These are phyloP conservation scores for Lecanosticta acicola DNA, from an alignment of 2,329 filamentous ascomycete species.

Conservation along the genomic window DNA sequence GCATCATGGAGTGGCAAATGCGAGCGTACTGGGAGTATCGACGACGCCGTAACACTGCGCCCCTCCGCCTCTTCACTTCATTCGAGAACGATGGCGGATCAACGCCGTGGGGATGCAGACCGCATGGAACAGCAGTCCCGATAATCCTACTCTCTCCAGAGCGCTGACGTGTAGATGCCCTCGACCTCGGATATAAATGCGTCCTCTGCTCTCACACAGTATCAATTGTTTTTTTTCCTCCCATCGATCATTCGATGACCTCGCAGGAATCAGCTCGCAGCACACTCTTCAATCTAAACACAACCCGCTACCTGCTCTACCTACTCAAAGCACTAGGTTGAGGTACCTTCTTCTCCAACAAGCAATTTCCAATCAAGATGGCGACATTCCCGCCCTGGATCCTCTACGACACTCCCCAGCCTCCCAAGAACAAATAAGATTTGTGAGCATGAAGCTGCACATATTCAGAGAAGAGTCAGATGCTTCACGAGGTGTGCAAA, in stretches of 20 bases:
- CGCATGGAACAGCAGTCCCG: not conserved
- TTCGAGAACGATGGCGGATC: not conserved
- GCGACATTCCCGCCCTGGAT: constrained; percentile 1
- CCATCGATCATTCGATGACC: constrained; percentile 1
- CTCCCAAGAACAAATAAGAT: not conserved
- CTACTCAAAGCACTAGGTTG: not conserved
- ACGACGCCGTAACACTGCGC: not conserved
- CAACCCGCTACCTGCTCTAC: no score
- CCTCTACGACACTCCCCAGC: not conserved
- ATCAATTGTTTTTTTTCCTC: no score
- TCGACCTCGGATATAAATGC: no score
- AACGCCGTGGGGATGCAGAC: not conserved
- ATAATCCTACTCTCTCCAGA: no score
- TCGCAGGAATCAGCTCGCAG: not conserved
- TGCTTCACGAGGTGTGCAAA: no score
- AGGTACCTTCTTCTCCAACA: not conserved
- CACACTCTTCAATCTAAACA: not conserved
- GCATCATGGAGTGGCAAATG: not conserved
- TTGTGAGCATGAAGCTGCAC: not conserved
- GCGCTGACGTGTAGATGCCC: no score
- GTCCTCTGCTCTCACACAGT: no score
- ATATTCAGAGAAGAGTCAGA: no score
- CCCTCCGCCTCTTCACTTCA: not conserved
- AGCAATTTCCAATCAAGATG: not conserved
- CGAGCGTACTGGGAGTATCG: not conserved